These are phyloP conservation scores for Backusella mclennaniae DNA, from an alignment of 192 early-diverging fungal species.

Conservation along the genomic window DNA sequence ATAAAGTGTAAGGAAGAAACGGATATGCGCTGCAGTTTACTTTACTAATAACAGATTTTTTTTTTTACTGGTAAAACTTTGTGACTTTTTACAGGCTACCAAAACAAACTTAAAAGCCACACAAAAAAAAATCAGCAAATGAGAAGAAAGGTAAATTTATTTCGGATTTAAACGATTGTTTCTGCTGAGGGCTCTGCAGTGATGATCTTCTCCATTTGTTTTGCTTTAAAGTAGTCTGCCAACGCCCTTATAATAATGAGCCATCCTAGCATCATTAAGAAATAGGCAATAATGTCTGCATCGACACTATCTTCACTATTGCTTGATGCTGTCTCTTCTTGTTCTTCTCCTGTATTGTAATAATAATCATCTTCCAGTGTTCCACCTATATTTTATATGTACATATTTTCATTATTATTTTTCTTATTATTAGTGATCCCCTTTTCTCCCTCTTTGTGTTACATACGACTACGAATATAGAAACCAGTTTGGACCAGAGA, in stretches of 20 bases:
- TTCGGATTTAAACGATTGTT: conserved; percentile 20
- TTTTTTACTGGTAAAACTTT: not conserved
- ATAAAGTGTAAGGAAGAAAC: conserved; percentile 11
- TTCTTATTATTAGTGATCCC: not conserved
- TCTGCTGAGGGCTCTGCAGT: conserved; percentile 26
- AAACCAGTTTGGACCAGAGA: conserved; percentile 79
- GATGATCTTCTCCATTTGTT: conserved; percentile 70
- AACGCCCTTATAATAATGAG: conserved; percentile 71
- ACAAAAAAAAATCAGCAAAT: not conserved
- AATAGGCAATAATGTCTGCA: conserved; percentile 58
- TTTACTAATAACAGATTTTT: conserved; percentile 10
- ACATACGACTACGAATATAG: conserved; percentile 61
- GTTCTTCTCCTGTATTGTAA: conserved; percentile 20
- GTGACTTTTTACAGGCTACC: conserved; percentile 1
- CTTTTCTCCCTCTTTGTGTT: not conserved
- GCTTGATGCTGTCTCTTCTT: conserved; percentile 8
- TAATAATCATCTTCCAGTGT: conserved; percentile 36
- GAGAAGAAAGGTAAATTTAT: not conserved
- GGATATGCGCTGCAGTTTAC: not conserved
- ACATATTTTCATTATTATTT: not conserved
- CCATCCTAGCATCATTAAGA: conserved; percentile 73
- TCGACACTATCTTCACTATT: conserved; percentile 15
- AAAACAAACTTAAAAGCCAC: not conserved
- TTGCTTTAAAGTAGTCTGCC: conserved; percentile 70
- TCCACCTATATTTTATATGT: conserved; percentile 8